Base-by-base conservation (phyloP, 2,329 filamentous ascomycete genomes). In the Aspergillus persii region DNA sequence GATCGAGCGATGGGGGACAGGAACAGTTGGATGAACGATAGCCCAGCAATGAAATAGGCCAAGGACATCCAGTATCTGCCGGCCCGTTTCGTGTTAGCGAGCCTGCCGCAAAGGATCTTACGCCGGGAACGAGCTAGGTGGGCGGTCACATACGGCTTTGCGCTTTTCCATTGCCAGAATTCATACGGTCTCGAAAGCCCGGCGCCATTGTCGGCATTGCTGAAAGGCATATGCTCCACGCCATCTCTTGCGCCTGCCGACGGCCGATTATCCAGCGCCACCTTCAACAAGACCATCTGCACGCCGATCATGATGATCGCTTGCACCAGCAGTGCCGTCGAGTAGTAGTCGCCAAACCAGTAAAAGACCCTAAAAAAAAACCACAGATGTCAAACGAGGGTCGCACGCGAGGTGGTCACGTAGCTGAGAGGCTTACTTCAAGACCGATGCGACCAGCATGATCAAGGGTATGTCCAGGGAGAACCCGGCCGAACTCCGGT, bases 381-480 rank as follows among this genome's bases (percentile, higher is more conserved):
- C 30, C 49, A 12, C 26, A 47, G 41, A 39, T 46, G 58, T 54
- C 29, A 61, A 54, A 36, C 9, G 12, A 48, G n/a, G 27, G 11
- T 39, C 27, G 46, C 57, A 41, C 46, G 52, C 29, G 36, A 41
- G n/a, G 53, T 54, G 23, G 18, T 27, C 58, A 62, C 3, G 15
- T 18, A n/a, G 36, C 7, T n/a, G 44, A 36, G 15, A 15, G 29
- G 27, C 74, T 66, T 71, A 85, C 83, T 88, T 88, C 18, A 87
- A 71, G 59, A 88, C 86, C 41, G 84, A 87, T 36, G 86, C 82
- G 58, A 86, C 78, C 18, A 88, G 83, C 86, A 88, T 88, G 64
- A 88, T 88, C 66, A 88, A 74, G 15, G 86, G 86, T 41, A 88
- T 87, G 68, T 89, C 86, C 65, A 89, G 77, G 15, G 85, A 88